phyloP scores from a whole-genome alignment of 805 yeast genomes.

The Phaffomyces antillensis region DNA sequence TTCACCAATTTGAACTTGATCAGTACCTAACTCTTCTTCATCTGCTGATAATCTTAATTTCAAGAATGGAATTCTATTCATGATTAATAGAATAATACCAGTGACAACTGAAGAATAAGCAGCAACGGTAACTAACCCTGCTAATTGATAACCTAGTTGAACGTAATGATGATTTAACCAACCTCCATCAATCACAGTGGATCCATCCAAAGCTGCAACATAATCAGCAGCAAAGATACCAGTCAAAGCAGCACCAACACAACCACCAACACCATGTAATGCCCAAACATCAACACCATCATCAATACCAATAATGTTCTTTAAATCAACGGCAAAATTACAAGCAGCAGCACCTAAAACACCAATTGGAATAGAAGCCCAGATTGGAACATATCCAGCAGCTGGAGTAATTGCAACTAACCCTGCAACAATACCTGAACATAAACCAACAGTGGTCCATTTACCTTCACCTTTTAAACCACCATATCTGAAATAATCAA shows the following conservation, averaged over 20 bases:
- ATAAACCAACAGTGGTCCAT: slow-evolving; percentile 91
- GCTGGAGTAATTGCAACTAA: slow-evolving; percentile 95
- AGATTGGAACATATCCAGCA: slow-evolving; percentile 92
- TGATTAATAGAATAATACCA: slow-evolving; percentile 51
- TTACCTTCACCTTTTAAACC: slow-evolving; percentile 35
- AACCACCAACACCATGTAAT: slow-evolving; percentile 91
- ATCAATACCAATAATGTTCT: slow-evolving; percentile 66
- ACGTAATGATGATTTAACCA: slow-evolving; percentile 79
- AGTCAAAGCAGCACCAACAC: slow-evolving; percentile 74
- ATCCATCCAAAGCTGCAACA: slow-evolving; percentile 76
- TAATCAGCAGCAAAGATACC: slow-evolving; percentile 92
- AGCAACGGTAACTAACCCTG: slow-evolving; percentile 64
- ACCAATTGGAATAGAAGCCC: slow-evolving; percentile 83
- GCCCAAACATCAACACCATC: slow-evolving; percentile 96
- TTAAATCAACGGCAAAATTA: slow-evolving; percentile 80
- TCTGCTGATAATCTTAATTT: slow-evolving; percentile 78
- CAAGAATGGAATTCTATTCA: slow-evolving; percentile 76
- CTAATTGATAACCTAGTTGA: slow-evolving; percentile 85
- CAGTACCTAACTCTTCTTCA: slow-evolving; percentile 85
- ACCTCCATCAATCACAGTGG: slow-evolving; percentile 67
- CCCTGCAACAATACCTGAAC: slow-evolving; percentile 92
- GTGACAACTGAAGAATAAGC: slow-evolving; percentile 75
- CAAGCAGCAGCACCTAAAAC: slow-evolving; percentile 68
- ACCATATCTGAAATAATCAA: slow-evolving; percentile 76
- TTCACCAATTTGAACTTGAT: slow-evolving; percentile 87